Conservation (phyloP, 2,329 filamentous ascomycete species). For the Zymoseptoria tritici region DNA sequence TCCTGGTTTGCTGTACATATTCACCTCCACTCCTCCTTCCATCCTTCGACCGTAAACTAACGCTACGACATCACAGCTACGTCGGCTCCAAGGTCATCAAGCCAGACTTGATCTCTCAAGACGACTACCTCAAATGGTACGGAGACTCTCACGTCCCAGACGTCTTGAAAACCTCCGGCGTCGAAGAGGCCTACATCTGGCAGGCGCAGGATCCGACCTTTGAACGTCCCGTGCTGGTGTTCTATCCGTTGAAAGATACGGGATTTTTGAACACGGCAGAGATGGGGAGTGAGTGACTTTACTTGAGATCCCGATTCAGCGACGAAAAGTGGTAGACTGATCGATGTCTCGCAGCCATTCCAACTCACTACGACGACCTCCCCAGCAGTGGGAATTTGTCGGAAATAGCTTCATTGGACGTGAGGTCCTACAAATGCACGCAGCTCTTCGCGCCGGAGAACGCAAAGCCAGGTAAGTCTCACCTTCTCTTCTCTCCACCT, state of each 20-base stretch:
- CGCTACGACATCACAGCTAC: neutral
- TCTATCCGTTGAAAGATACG: slow-evolving; percentile 11
- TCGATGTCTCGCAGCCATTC: slow-evolving; percentile 6
- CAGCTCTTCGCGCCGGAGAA: slow-evolving; percentile 6
- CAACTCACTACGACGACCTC: slow-evolving; percentile 6
- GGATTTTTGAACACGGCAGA: slow-evolving; percentile 7
- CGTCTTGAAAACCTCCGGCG: slow-evolving; percentile 10
- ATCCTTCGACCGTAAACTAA: neutral
- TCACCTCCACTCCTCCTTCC: neutral
- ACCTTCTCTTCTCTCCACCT: too few species aligned
- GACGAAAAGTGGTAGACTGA: too few species aligned
- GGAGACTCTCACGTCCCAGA: slow-evolving; percentile 13
- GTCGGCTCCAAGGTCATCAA: slow-evolving; percentile 10
- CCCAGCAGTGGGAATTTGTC: slow-evolving; percentile 8
- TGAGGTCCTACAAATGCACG: slow-evolving; percentile 8
- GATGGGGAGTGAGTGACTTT: slow-evolving; percentile 5
- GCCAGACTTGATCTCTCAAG: slow-evolving; percentile 3
- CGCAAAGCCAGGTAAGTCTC: neutral
- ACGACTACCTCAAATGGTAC: slow-evolving; percentile 12
- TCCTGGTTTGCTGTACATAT: slow-evolving; percentile 8
- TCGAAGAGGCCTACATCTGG: slow-evolving; percentile 9
- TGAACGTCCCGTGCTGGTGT: slow-evolving; percentile 9
- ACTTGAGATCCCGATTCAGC: too few species aligned
- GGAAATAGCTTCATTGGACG: slow-evolving; percentile 11
- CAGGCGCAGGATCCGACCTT: slow-evolving; percentile 3